Evolutionary conservation across 2,329 filamentous ascomycete species (phyloP).

Genomic region (Curvularia sp.): DNA sequence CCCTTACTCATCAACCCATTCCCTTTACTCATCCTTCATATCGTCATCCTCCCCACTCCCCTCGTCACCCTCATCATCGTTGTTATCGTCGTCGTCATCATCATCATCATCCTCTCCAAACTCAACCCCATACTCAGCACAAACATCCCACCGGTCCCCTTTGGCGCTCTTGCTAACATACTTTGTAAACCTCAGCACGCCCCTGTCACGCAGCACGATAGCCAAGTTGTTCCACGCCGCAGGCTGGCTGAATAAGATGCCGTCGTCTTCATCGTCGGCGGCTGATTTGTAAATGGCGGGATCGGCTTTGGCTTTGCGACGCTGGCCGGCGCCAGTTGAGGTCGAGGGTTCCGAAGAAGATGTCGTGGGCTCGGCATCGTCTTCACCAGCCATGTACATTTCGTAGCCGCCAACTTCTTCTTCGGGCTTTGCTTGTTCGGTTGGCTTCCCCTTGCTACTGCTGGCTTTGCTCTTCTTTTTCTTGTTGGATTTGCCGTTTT

Average conservation of each 20-base stretch:
- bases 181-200: slow-evolving; percentile 91
- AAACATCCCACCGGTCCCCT: slow-evolving; percentile 93
- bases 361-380: slow-evolving; percentile 52
- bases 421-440: slow-evolving; percentile 48
- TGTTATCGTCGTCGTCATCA: slow-evolving; percentile 46
- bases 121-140: slow-evolving; percentile 76
- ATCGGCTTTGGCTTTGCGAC: slow-evolving; percentile 61
- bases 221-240: slow-evolving; percentile 89
- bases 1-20: neutral
- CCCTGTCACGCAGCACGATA: slow-evolving; percentile 86
- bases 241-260: slow-evolving; percentile 72
- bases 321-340: slow-evolving; percentile 57
- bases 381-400: slow-evolving; percentile 89
- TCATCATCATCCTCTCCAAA: slow-evolving; percentile 60
- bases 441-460: slow-evolving; percentile 29
- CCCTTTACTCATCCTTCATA: slow-evolving; percentile 1
- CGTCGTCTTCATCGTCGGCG: slow-evolving; percentile 73
- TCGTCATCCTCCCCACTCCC: neutral
- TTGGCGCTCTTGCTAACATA: slow-evolving; percentile 84
- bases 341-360: slow-evolving; percentile 42
- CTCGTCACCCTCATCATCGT: slow-evolving; percentile 54
- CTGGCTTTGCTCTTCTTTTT: slow-evolving; percentile 42
- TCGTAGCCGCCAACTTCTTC: slow-evolving; percentile 76
- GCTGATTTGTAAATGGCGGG: slow-evolving; percentile 79
- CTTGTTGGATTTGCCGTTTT: slow-evolving; percentile 44